Evolutionary conservation across 2,329 filamentous ascomycete genomes (phyloP).

Genomic region (Ophiostoma quercus): DNA sequence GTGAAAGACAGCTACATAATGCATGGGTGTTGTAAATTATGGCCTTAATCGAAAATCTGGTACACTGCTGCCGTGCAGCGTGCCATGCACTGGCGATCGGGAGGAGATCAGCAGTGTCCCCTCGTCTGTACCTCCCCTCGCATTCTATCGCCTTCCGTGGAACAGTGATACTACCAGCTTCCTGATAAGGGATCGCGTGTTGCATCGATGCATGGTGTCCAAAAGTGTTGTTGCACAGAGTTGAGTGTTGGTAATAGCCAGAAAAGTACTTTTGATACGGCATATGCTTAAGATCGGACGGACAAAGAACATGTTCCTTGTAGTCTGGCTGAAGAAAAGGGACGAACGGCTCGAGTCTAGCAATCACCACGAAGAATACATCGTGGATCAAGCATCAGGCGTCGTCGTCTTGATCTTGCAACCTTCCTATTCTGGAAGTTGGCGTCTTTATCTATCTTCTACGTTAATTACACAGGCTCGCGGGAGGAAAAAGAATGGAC

Average conservation of each 20-base stretch:
- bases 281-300: neutral
- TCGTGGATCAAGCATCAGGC: neutral
- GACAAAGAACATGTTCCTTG: neutral
- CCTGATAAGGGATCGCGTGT: neutral
- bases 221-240: neutral
- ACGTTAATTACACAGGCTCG: neutral
- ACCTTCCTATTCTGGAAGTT: conserved; percentile 7
- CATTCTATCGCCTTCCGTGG: neutral
- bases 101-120: neutral
- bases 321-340: neutral
- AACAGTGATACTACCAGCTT: neutral
- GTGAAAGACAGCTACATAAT: neutral
- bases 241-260: neutral
- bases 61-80: neutral
- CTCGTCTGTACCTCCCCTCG: neutral
- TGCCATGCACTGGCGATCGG: neutral
- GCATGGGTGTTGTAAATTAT: neutral
- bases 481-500: neutral
- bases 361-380: neutral
- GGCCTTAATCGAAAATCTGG: neutral
- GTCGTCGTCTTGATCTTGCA: neutral
- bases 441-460: neutral
- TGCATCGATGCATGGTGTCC: neutral
- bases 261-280: neutral
- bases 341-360: neutral